Evolutionary conservation across 495 filamentous ascomycete genomes (phyloP).

Genomic region (Penicillium desertorum): DNA sequence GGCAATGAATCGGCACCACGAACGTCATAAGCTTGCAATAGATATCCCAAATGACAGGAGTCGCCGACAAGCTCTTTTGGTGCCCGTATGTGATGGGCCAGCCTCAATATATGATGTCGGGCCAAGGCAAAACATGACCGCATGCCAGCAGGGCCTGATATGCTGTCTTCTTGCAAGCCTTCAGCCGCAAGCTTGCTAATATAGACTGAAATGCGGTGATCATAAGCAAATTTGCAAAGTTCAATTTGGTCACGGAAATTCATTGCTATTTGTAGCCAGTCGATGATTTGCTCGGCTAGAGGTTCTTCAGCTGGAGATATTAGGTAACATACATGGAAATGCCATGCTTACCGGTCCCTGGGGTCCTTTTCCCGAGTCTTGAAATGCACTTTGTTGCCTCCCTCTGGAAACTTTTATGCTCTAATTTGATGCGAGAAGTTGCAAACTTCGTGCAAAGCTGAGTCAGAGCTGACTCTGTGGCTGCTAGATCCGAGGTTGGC

Average conservation of each 20-base stretch:
- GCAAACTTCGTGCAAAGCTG: slow-evolving; percentile 11
- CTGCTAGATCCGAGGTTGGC: background rate
- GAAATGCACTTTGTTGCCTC: background rate
- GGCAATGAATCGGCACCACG: slow-evolving; percentile 2
- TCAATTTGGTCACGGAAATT: background rate
- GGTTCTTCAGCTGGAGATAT: background rate
- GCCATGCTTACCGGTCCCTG: background rate
- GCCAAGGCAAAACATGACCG: background rate
- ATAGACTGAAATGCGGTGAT: background rate
- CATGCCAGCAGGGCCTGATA: background rate
- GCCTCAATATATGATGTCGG: background rate
- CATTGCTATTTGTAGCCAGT: background rate
- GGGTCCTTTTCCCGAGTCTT: background rate
- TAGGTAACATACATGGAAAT: background rate
- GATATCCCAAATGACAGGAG: slow-evolving; percentile 3
- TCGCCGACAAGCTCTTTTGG: slow-evolving; percentile 11
- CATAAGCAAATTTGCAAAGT: background rate
- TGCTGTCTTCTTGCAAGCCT: background rate
- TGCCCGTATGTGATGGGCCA: slow-evolving; percentile 8
- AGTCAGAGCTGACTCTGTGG: slow-evolving; percentile 1
- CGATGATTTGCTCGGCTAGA: background rate
- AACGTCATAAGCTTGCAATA: slow-evolving; percentile 12
- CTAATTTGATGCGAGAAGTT: slow-evolving; percentile 3
- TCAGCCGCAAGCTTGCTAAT: background rate
- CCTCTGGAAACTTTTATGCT: slow-evolving; percentile 1